phyloP scores from a whole-genome alignment of 768 basidiomycete genomes.

The Tylopilus intermedius region DNA sequence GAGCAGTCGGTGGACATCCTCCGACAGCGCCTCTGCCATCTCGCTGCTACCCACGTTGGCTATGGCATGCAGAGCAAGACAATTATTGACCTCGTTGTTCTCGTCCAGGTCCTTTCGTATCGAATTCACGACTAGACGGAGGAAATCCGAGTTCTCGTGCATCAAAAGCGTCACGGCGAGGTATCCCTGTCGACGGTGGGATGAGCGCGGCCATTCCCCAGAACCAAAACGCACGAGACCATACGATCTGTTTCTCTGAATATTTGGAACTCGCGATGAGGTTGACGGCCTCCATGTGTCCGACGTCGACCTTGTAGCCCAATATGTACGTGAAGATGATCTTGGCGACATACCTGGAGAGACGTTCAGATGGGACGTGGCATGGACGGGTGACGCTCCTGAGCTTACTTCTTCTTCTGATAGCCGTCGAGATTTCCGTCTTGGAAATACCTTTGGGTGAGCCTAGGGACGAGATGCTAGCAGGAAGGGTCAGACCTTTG shows the following conservation, averaged over 20 bases:
- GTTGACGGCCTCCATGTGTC: constrained; percentile 99
- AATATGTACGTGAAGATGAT: constrained; percentile 99
- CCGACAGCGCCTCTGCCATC: constrained; percentile 93
- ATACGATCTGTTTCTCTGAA: constrained; percentile 97
- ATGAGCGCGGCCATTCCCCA: neutral
- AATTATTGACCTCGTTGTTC: constrained; percentile 92
- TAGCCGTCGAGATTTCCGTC: constrained; percentile 86
- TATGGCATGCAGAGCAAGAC: constrained; percentile 94
- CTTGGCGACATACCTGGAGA: constrained; percentile 87
- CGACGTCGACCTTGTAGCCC: constrained; percentile 97
- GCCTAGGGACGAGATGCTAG: neutral
- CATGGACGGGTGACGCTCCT: constrained; percentile 7
- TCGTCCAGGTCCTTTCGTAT: constrained; percentile 96
- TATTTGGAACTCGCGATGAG: constrained; percentile 94
- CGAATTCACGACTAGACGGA: constrained; percentile 94
- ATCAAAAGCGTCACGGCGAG: constrained; percentile 94
- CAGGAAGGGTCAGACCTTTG: constrained; percentile 57
- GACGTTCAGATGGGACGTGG: constrained; percentile 15
- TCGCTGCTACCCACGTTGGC: constrained; percentile 97
- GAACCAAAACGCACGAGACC: constrained; percentile 25
- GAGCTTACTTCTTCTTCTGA: constrained; percentile 85
- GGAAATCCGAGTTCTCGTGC: constrained; percentile 98
- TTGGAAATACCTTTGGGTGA: constrained; percentile 26
- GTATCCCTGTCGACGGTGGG: constrained; percentile 65
- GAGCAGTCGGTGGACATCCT: constrained; percentile 89